Evolutionary conservation across 352 stramenopile species (phyloP), one percentile per base, ranked within the genome.

Genomic region (Phytophthora sp.): DNA sequence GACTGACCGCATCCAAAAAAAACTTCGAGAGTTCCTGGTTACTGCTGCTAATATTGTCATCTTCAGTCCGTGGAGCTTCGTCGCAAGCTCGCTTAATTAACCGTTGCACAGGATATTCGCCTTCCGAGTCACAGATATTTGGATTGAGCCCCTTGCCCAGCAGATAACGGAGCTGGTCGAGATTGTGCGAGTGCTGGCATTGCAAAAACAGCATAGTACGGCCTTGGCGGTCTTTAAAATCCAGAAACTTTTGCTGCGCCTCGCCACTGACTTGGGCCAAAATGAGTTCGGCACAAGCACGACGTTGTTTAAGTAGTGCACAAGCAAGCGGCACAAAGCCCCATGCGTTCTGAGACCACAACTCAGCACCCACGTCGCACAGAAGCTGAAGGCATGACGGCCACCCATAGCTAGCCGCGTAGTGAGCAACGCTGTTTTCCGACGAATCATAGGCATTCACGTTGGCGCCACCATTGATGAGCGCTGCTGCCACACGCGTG

Each of bases 131-230:
- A 4, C 70, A 68, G 18, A 92, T 84, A 63, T 94, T 89, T 3
- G 85, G 80, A 46, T 87, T 80, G 4, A 91, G 66, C 1, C 85
- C 85, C 31, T 94, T 92, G 11, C 79, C 69, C 6, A 92, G 66
- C 24, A 94, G 45, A 47, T 91, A 94, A 38, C 85, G 70, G 42
- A 94, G 76, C 41, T 94, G 77, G 0, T 73, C 73, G 4, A 86
- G 36, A 44, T 75, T 86, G 33, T 69, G 81, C 8, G 85, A 89
- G 55, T 91, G 82, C n/a, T 81, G 77, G 31, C 83, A 92, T 62
- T 94, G 85, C n/a, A 92, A 54, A 45, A 89, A 92, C 4, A 94
- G 64, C 85, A 94, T 94, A 26, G 85, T 92, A 12, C 83, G 85
- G 2, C 85, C 85, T 16, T 91, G 70, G 0, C 83, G 80, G 39